Base-by-base conservation (phyloP, 768 basidiomycete genomes). In the Boletus subparvulus region DNA sequence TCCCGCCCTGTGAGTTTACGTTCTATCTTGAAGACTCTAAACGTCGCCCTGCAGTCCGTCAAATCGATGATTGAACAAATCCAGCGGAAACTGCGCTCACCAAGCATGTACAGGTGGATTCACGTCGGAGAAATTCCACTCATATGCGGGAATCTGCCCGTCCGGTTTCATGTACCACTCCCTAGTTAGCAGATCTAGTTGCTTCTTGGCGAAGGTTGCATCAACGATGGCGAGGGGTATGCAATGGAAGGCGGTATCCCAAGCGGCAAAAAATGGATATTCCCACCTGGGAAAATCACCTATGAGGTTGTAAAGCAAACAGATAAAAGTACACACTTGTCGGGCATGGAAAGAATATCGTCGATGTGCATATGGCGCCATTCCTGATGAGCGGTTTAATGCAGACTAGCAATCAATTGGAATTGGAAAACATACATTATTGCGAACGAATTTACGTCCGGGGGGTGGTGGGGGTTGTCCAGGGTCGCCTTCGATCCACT, bases 81-180 rank as follows among this genome's bases (percentile, higher is more conserved):
- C 24, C 30, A 46, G 19, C 26, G 21, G 30, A 32, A 46, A 33
- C 40, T 9, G 39, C 17, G 65, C 78, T 52, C 63, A 87, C 94
- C 97, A 99, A 10, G 97, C 97, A 73, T 99, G 97, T 4, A 99
- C 97, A 13, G 97, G 97, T 10, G 97, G 97, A 71, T 99, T 98
- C 60, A 98, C 97, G 69, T 99, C 97, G 48, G 88, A 84, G 66
- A 97, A 98, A 70, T 99, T 98, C 97, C 97, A 99, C 72, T 99
- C 97, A 71, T 98, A 99, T 0, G 97, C 97, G 4, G 97, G 97
- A 55, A 99, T 90, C 67, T 97, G 95, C 36, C 97, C 97, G 70
- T 98, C 96, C 1, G 97, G 97, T 71, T 97, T 97, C 90, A 93
- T 92, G 75, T 98, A 99, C 97, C 97, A 99, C 74, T 99, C 97